phyloP scores from a whole-genome alignment of 129 eudicot species.

The Dittrichia graveolens region DNA sequence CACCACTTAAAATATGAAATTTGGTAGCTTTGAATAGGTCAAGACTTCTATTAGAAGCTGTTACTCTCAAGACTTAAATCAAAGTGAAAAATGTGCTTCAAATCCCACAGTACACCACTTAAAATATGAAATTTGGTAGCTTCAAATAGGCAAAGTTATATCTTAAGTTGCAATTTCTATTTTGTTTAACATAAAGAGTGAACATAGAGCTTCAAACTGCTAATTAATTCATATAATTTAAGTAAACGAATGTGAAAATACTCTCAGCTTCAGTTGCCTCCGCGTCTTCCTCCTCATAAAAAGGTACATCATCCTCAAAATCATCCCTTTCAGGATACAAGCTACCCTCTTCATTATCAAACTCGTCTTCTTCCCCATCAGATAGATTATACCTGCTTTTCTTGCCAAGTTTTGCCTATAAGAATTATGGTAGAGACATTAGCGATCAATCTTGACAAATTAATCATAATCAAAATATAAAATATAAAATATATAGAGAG shows the following conservation, averaged over 20 bases:
- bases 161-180: not conserved
- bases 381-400: slow-evolving; percentile 80
- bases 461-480: not conserved
- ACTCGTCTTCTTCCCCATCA: slow-evolving; percentile 92
- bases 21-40: not conserved
- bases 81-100: not conserved
- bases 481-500: not conserved
- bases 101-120: slow-evolving; percentile 3
- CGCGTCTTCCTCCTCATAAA: slow-evolving; percentile 65
- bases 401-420: slow-evolving; percentile 65
- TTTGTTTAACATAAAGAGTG: not conserved
- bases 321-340: slow-evolving; percentile 67
- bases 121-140: slow-evolving; percentile 10
- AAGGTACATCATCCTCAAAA: slow-evolving; percentile 78
- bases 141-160: not conserved
- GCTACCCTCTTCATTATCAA: slow-evolving; percentile 47
- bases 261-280: slow-evolving; percentile 49
- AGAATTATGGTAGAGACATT: not conserved
- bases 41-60: no score
- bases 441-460: not conserved
- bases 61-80: no score
- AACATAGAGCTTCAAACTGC: not conserved
- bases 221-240: not conserved
- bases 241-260: slow-evolving; percentile 31
- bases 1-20: slow-evolving; percentile 12